Percentiles rank a stretch among this genome's conserved stretches.
phyloP scores from a whole-genome alignment of 306 rosid genomes.

The Malus orientalis region DNA sequence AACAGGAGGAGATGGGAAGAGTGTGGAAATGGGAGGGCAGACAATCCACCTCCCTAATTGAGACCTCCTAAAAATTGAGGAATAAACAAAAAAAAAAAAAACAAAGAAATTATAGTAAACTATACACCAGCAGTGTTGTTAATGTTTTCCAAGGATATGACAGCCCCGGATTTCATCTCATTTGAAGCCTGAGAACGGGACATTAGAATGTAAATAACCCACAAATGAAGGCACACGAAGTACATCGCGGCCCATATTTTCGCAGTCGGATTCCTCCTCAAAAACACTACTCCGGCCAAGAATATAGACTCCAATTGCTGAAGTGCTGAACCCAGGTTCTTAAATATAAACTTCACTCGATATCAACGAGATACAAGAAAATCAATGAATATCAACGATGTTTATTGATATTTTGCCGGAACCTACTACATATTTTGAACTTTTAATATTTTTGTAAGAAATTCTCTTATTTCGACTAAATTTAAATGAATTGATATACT shows the following conservation, averaged over 20 bases:
- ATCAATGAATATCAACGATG: too few species aligned
- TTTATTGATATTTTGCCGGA: too few species aligned
- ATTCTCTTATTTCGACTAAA: too few species aligned
- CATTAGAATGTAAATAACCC: conserved; percentile 81
- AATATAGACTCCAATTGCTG: conserved; percentile 75
- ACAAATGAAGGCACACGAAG: conserved; percentile 79
- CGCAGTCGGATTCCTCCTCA: conserved; percentile 69
- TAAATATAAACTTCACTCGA: too few species aligned
- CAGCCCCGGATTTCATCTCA: conserved; percentile 71
- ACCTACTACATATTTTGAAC: too few species aligned
- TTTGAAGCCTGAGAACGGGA: conserved; percentile 58
- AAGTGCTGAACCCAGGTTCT: conserved; percentile 64
- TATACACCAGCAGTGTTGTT: conserved; percentile 53
- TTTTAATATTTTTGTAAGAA: too few species aligned
- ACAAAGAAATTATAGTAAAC: neutral
- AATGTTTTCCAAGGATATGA: conserved; percentile 78
- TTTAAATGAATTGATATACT: too few species aligned
- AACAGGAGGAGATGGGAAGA: too few species aligned
- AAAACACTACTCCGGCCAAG: conserved; percentile 56
- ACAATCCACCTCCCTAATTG: neutral
- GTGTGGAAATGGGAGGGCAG: too few species aligned
- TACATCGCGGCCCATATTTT: conserved; percentile 73
- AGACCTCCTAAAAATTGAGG: conserved; percentile 35
- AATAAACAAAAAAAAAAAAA: neutral
- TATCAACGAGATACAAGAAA: too few species aligned